A percentile compares a stretch with the other conserved stretches of the same genome.
phyloP scores from a whole-genome alignment of 805 yeast genomes.

The Candida jianshihensis region DNA sequence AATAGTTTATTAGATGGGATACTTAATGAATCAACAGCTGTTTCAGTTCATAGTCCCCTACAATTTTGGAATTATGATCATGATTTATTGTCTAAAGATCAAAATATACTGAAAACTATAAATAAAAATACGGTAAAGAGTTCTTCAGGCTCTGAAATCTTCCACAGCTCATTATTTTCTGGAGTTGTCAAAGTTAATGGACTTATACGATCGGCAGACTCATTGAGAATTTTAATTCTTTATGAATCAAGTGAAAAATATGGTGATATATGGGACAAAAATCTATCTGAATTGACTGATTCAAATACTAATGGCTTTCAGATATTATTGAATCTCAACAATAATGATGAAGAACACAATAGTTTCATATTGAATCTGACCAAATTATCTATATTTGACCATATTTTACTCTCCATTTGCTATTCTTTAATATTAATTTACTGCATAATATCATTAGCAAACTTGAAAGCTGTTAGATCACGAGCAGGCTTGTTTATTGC shows the following conservation, averaged over 20 bases:
- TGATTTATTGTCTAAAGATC: slow-evolving; percentile 24
- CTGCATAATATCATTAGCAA: slow-evolving; percentile 31
- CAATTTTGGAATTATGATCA: slow-evolving; percentile 35
- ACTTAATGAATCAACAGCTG: neutral
- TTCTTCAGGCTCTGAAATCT: slow-evolving; percentile 19
- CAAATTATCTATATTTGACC: slow-evolving; percentile 17
- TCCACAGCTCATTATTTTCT: slow-evolving; percentile 26
- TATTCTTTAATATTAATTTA: slow-evolving; percentile 27
- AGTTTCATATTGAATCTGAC: slow-evolving; percentile 10
- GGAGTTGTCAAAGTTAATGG: slow-evolving; percentile 39
- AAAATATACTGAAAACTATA: slow-evolving; percentile 31
- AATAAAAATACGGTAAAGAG: slow-evolving; percentile 21
- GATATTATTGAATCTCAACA: neutral
- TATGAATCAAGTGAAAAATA: slow-evolving; percentile 13
- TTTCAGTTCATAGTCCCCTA: slow-evolving; percentile 33
- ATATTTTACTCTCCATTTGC: slow-evolving; percentile 16
- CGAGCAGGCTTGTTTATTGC: slow-evolving; percentile 39
- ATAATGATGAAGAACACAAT: slow-evolving; percentile 1
- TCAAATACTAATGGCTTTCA: neutral
- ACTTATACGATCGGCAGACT: slow-evolving; percentile 32
- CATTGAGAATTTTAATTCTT: slow-evolving; percentile 30
- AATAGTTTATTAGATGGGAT: slow-evolving; percentile 21
- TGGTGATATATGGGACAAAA: slow-evolving; percentile 25
- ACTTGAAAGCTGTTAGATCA: slow-evolving; percentile 37
- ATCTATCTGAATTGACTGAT: slow-evolving; percentile 18